Conservation (phyloP, 202 grass and related monocot genomes). For the Zizania palustris region DNA sequence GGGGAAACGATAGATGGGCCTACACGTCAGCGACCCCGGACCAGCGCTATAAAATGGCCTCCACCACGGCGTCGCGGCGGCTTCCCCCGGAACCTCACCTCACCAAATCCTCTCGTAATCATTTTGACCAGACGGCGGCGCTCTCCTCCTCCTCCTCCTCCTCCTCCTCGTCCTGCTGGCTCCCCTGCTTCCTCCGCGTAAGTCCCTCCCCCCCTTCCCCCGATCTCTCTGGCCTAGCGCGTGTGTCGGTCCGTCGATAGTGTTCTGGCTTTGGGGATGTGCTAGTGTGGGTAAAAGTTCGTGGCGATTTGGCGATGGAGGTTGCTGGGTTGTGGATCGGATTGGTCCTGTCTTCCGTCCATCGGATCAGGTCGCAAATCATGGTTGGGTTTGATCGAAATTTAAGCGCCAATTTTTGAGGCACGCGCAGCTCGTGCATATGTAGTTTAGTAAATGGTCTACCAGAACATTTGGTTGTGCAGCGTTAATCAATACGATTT, state of each 20-base stretch:
- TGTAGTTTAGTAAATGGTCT: neutral
- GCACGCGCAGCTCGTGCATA: no score
- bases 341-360: neutral
- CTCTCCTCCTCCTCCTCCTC: constrained; percentile 24
- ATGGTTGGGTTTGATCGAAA: constrained; percentile 21
- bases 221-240: neutral
- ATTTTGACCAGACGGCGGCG: constrained; percentile 51
- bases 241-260: neutral
- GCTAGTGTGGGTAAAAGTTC: neutral
- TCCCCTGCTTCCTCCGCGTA: constrained; percentile 40
- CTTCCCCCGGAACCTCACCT: constrained; percentile 26
- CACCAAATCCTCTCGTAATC: neutral
- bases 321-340: neutral
- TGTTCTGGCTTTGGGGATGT: no score
- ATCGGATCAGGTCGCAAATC: neutral
- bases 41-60: constrained; percentile 19
- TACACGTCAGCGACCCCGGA: neutral
- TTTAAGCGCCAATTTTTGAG: neutral
- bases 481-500: neutral
- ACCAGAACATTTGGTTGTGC: neutral
- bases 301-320: neutral
- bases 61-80: no score
- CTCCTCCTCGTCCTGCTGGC: constrained; percentile 50
- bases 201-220: neutral
- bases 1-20: neutral